Base-by-base conservation (phyloP, 305 asterid species). In the Stenogyne calaminthoides region DNA sequence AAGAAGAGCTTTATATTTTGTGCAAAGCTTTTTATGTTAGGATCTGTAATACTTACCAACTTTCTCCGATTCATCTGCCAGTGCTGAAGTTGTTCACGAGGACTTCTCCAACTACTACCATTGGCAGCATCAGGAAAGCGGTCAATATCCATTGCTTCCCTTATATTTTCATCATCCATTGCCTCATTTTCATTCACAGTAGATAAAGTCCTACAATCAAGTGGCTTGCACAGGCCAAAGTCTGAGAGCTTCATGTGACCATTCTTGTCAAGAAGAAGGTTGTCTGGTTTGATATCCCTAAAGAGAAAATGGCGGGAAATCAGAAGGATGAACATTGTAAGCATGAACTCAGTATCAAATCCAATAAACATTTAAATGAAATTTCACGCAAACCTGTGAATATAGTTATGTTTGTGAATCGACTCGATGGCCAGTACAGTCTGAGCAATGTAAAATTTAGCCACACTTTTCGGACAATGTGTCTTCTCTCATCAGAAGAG, bases 181-280 rank as follows among this genome's bases (percentile, higher is more conserved):
- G 94, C 88, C 85, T 90, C 95, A 22, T 94, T 82, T 82, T 94
- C 99, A 42, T 85, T 86, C 71, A 94, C 88, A 5, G 99, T 90
- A 63, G 98, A 83, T 71, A 94, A 81, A 14, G 96, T 88, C 83
- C 96, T 89, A 82, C 97, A 90, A 74, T 94, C 99, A 71, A 94
- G 98, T 63, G 99, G 99, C 92, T 94, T 94, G 88, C 99, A 94
- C 61, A 94, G 98, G 72, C 99, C 99, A 85, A 94, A 94, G 78
- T 94, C 99, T 61, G 99, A 94, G 78, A 94, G 99, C 86, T 90
- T 94, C 97, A 91, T 88, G 87, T 94, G 99, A 19, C 99, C 99
- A 72, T 87, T 84, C 86, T 87, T 88, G 77, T 94, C 99, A 34
- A 94, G 89, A 65, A 94, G 97, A 77, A 94, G 99, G 78, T 94